Conservation (phyloP, 2,329 filamentous ascomycete genomes). For the Kalaharituber pfeilii region DNA sequence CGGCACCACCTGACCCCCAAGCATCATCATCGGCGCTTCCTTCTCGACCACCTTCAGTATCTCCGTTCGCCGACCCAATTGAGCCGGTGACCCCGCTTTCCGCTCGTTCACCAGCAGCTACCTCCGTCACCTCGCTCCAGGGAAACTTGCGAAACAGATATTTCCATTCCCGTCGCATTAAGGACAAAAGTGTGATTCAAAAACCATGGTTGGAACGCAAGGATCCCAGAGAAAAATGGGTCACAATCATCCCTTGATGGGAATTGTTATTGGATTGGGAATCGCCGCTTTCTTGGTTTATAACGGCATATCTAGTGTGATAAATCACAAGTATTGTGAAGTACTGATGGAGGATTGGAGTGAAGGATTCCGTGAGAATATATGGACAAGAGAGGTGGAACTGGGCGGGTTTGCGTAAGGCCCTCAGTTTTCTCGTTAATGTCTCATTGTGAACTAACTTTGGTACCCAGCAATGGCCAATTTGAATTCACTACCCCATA, state of each 20-base stretch:
- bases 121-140: conserved; percentile 17
- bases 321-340: conserved; percentile 55
- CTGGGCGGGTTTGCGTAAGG: conserved; percentile 58
- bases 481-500: conserved; percentile 58
- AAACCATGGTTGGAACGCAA: conserved; percentile 60
- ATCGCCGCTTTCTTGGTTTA: conserved; percentile 56
- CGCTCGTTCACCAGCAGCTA: not conserved
- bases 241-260: conserved; percentile 58
- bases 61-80: not conserved
- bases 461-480: conserved; percentile 60
- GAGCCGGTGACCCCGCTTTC: not conserved
- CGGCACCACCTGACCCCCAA: too few relatives aligned
- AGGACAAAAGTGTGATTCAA: conserved; percentile 49
- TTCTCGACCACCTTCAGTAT: not conserved
- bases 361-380: conserved; percentile 37
- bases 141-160: conserved; percentile 32
- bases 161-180: conserved; percentile 57
- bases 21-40: not conserved
- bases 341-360: conserved; percentile 51
- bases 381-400: conserved; percentile 61
- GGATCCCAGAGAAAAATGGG: conserved; percentile 70
- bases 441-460: too few relatives aligned
- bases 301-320: conserved; percentile 54
- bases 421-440: not conserved
- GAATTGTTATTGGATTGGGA: conserved; percentile 49